Evolutionary conservation across 2,329 filamentous ascomycete species (phyloP), one percentile per base, ranked within the genome.

Genomic region (Truncatella angustata): DNA sequence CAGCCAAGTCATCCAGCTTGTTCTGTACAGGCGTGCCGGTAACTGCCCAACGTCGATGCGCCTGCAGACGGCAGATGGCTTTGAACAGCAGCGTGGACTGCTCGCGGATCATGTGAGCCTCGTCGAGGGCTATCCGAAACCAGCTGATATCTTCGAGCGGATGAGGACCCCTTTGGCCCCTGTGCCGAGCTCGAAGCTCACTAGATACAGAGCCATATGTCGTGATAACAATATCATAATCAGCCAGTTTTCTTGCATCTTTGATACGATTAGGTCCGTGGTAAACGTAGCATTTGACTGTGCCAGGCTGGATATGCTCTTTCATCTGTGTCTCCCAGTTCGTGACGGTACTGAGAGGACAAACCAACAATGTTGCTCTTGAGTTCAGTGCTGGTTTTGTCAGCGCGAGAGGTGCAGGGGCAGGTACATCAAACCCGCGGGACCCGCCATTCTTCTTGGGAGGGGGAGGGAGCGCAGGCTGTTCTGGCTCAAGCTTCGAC

Each of bases 11-110:
- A 58, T 95, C 91, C 2, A 97, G 78, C 4, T 90, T 86, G 65
- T 99, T 99, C 70, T 97, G 93, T 7, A 97, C 90, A 0, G 92
- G 94, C 0, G 94, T 97, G 50, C 93, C 94, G 0, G 94, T 97
- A n/a, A 97, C 90, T 3, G 92, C 93, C 94, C 94, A 99, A 30
- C 92, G 86, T 28, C 92, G 84, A 63, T 89, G 82, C 2, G 91
- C 90, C 54, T 88, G 80, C 3, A 97, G 76, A 18, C 84, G 81
- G 58, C 91, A 92, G 18, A 94, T 90, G 3, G 90, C 90, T 66
- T 92, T 91, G 50, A 91, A 95, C 59, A 93, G 88, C 36, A 88
- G 76, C 1, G 91, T 93, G 3, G 78, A 82, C 56, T 90, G 87
- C 61, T 95, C 93, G 23, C 94, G 89, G 58, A 99, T 97, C 70